Conservation (phyloP, 345 rosid genomes). For the Citrus glauca region DNA sequence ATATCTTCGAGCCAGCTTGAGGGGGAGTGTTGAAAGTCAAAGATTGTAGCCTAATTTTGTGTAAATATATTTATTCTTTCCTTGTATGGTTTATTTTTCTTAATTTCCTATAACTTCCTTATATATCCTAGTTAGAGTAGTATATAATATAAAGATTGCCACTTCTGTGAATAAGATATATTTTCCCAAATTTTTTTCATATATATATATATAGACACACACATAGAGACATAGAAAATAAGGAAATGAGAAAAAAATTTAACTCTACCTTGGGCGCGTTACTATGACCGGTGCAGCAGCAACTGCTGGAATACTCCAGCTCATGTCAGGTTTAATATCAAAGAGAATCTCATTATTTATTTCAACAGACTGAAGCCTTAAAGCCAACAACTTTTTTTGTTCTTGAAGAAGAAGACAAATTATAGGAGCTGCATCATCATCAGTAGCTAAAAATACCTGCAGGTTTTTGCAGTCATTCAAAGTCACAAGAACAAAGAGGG, state of each 20-base stretch:
- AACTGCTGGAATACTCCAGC: slow-evolving; percentile 88
- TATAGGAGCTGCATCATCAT: slow-evolving; percentile 68
- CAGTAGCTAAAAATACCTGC: slow-evolving; percentile 90
- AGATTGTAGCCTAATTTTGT: too few relatives aligned
- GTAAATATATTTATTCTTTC: too few relatives aligned
- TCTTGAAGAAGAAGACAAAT: slow-evolving; percentile 86
- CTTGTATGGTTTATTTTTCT: too few relatives aligned
- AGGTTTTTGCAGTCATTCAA: slow-evolving; percentile 14
- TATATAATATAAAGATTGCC: too few relatives aligned
- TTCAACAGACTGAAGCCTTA: slow-evolving; percentile 81
- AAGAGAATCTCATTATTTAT: slow-evolving; percentile 65
- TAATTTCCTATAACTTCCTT: too few relatives aligned
- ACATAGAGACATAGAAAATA: neutral
- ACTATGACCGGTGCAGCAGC: slow-evolving; percentile 85
- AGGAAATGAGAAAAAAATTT: neutral
- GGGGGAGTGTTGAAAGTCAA: too few relatives aligned
- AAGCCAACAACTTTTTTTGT: slow-evolving; percentile 77
- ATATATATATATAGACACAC: neutral
- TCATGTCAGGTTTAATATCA: slow-evolving; percentile 78
- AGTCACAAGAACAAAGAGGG: slow-evolving; percentile 16
- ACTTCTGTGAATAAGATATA: too few relatives aligned
- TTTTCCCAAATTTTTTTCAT: too few relatives aligned
- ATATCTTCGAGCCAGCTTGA: too few relatives aligned
- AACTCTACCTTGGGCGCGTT: slow-evolving; percentile 72
- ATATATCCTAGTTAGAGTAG: too few relatives aligned